Conservation (phyloP, 257 asterid genomes). For the Cynanchum wilfordii region DNA sequence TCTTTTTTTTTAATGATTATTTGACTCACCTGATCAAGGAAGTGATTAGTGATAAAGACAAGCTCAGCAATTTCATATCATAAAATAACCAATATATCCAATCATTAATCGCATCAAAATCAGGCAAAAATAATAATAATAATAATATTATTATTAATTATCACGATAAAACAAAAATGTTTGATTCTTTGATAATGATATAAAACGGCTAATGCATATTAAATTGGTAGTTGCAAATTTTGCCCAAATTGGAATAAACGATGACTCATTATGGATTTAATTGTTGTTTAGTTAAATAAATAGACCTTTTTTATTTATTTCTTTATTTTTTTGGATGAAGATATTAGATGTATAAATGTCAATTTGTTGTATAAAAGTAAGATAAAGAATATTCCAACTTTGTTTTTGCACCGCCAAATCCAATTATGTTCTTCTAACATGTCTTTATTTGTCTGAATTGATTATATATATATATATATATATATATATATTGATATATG, state of each 20-base stretch:
- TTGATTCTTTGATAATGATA: constrained; percentile 17
- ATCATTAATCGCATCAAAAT: constrained; percentile 2
- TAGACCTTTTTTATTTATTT: background rate
- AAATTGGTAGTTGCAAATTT: background rate
- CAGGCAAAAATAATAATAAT: no score
- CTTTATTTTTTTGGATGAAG: background rate
- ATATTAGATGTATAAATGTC: background rate
- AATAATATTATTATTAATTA: no score
- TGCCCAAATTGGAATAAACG: background rate
- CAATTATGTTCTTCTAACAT: background rate
- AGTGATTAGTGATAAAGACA: constrained; percentile 17
- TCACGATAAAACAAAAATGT: no score
- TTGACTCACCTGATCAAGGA: background rate
- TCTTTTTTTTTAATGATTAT: background rate
- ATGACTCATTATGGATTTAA: background rate
- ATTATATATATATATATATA: background rate
- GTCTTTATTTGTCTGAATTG: background rate
- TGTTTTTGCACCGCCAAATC: background rate
- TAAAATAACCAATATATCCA: constrained; percentile 4
- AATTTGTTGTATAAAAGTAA: background rate
- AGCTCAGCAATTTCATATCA: background rate
- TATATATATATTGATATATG: no score
- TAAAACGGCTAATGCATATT: background rate
- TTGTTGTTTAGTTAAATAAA: background rate
- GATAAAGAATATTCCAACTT: background rate